phyloP scores from a whole-genome alignment of 2,329 filamentous ascomycete species.

The Clarireedia homoeocarpa region DNA sequence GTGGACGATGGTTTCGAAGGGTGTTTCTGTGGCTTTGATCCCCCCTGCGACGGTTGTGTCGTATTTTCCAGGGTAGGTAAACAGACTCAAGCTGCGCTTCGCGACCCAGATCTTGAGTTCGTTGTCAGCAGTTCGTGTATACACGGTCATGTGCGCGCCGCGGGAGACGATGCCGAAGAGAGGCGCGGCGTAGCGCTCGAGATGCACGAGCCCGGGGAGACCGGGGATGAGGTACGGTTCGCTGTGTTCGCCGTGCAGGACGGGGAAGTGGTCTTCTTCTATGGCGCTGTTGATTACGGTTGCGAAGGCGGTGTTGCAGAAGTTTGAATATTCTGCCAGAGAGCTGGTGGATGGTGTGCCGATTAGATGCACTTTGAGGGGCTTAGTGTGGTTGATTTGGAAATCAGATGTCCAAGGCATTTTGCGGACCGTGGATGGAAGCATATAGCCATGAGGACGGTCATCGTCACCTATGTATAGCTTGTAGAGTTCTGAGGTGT shows the following conservation, averaged over 20 bases:
- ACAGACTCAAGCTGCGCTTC: slow-evolving; percentile 53
- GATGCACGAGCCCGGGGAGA: background rate
- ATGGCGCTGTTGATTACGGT: slow-evolving; percentile 33
- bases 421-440: slow-evolving; percentile 35
- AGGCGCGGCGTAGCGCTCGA: slow-evolving; percentile 12
- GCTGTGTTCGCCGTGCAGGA: slow-evolving; percentile 20
- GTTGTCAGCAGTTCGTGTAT: slow-evolving; percentile 33
- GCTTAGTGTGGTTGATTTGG: slow-evolving; percentile 25
- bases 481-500: slow-evolving; percentile 31
- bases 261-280: slow-evolving; percentile 31
- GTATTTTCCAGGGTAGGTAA: slow-evolving; percentile 65
- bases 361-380: slow-evolving; percentile 28
- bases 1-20: slow-evolving; percentile 59
- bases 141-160: slow-evolving; percentile 60
- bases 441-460: slow-evolving; percentile 42
- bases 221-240: slow-evolving; percentile 3
- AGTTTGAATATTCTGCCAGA: slow-evolving; percentile 31
- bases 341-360: slow-evolving; percentile 4
- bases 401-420: slow-evolving; percentile 41
- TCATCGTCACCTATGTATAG: slow-evolving; percentile 38
- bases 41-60: slow-evolving; percentile 77
- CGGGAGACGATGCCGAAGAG: slow-evolving; percentile 61
- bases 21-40: slow-evolving; percentile 56
- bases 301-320: slow-evolving; percentile 29
- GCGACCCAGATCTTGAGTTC: slow-evolving; percentile 63